Evolutionary conservation across 2,329 filamentous ascomycete species (phyloP), one percentile per base, ranked within the genome.

Genomic region (Aspergillus aculeatinus): DNA sequence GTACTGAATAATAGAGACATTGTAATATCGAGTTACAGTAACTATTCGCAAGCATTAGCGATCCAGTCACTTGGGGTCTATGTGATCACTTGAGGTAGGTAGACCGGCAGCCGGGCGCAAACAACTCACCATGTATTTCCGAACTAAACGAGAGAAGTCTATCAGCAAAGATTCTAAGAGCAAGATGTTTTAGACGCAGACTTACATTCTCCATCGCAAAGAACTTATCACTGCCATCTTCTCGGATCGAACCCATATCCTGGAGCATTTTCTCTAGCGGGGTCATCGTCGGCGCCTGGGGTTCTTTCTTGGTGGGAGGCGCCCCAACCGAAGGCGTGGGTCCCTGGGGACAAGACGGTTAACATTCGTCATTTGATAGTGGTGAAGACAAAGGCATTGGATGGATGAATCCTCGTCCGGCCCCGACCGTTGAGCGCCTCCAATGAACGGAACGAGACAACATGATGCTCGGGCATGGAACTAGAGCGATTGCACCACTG

Each of bases 1-100:
- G 87, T 49, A 92, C 89, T 21, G 94, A 97, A 80, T 96, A 96
- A 80, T 96, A 99, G 60, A 99, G 87, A 70, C 92, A 96, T 80
- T 99, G 95, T 60, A 99, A 86, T 71, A 99, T 96, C 14, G 95
- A 99, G 78, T 99, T 99, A 81, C 92, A 96, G 79, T 99, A 99
- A 76, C 94, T 98, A 77, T 47, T 12, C 27, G 10, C 25, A 47
- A 42, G 12, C 10, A 48, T 63, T 51, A 67, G 64, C 19, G 16
- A 31, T 27, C 27, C 47, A 25, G n/a, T 19, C 44, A 5, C 49
- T 23, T 16, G 23, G 31, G 4, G 12, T 44, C 16, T 44, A n/a
- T 16, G 33, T 12, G 4, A 16, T 5, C 12, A 12, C 33, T 35
- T 35, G 11, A 16, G 4, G 11, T 16, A 35, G 2, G 33, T 35